Conservation (phyloP, 2,329 filamentous ascomycete genomes). For the Fusarium sp. region DNA sequence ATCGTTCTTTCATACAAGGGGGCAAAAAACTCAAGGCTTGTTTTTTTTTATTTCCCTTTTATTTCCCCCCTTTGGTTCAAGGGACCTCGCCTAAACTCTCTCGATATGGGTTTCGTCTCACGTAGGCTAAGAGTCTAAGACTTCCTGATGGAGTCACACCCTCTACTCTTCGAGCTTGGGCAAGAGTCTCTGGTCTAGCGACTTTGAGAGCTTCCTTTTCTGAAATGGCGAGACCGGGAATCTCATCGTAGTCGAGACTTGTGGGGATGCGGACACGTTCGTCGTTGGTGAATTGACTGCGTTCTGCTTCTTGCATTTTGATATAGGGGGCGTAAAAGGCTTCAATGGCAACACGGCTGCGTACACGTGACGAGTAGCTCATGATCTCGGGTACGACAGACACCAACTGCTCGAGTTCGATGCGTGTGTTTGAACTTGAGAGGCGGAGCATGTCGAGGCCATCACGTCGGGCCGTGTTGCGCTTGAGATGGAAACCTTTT, state of each 20-base stretch:
- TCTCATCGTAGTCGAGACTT: slow-evolving; percentile 79
- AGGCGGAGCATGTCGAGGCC: slow-evolving; percentile 85
- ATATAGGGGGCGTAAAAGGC: slow-evolving; percentile 90
- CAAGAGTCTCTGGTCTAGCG: slow-evolving; percentile 84
- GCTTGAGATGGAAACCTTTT: slow-evolving; percentile 76
- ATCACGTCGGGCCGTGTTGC: slow-evolving; percentile 73
- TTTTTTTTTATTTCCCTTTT: background rate
- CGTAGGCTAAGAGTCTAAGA: slow-evolving; percentile 70
- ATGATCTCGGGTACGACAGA: slow-evolving; percentile 67
- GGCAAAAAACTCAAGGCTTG: background rate
- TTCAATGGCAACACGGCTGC: slow-evolving; percentile 81
- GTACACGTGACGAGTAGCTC: slow-evolving; percentile 68
- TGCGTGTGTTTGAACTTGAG: slow-evolving; percentile 60
- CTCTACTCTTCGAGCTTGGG: slow-evolving; percentile 89
- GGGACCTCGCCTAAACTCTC: slow-evolving; percentile 1
- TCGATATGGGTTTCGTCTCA: slow-evolving; percentile 53
- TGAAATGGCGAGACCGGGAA: slow-evolving; percentile 82
- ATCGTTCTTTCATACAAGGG: background rate
- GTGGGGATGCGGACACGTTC: slow-evolving; percentile 78
- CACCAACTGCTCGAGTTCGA: slow-evolving; percentile 65
- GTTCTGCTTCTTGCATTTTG: slow-evolving; percentile 74
- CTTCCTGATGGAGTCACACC: slow-evolving; percentile 75
- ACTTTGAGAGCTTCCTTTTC: slow-evolving; percentile 78
- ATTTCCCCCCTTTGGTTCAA: background rate
- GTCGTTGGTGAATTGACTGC: slow-evolving; percentile 77